Percentiles rank a stretch among this genome's conserved stretches.
Conservation (phyloP, 2,329 filamentous ascomycete genomes). For the Rutstroemia sydowiana region DNA sequence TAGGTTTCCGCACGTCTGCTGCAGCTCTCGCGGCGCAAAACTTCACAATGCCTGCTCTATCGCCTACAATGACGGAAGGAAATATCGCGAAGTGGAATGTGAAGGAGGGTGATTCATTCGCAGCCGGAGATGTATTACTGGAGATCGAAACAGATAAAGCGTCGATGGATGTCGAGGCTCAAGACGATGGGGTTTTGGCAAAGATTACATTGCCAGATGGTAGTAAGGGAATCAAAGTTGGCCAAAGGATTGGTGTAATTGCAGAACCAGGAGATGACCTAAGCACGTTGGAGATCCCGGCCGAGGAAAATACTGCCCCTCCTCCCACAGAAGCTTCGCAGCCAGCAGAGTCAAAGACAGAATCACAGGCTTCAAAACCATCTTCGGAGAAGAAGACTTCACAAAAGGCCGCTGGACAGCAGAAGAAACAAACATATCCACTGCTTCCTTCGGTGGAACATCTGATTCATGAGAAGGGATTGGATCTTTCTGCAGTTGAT, state of each 20-base stretch:
- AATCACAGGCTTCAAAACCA: conserved; percentile 5
- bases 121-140: conserved; percentile 76
- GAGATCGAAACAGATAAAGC: conserved; percentile 95
- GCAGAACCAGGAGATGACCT: conserved; percentile 79
- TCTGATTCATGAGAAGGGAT: conserved; percentile 70
- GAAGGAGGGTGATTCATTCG: conserved; percentile 78
- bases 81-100: conserved; percentile 81
- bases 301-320: conserved; percentile 46
- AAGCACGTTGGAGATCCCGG: conserved; percentile 63
- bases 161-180: conserved; percentile 89
- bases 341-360: conserved; percentile 12
- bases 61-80: conserved; percentile 89
- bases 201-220: conserved; percentile 74
- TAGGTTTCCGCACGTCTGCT: conserved; percentile 59
- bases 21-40: conserved; percentile 68
- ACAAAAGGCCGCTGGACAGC: conserved; percentile 38
- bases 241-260: conserved; percentile 72
- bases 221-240: conserved; percentile 70
- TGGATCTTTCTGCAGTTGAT: conserved; percentile 67
- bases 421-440: conserved; percentile 61
- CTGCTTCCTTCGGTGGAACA: conserved; percentile 78
- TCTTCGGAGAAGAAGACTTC: conserved; percentile 20
- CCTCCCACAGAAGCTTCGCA: conserved; percentile 26
- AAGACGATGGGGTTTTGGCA: conserved; percentile 79
- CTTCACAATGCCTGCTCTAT: conserved; percentile 86